Percentiles rank a stretch among this genome's conserved stretches.
These are phyloP conservation scores for Tetrapyrgos nigripes DNA, from an alignment of 1,284 basidiomycete genomes.

Conservation along the genomic window DNA sequence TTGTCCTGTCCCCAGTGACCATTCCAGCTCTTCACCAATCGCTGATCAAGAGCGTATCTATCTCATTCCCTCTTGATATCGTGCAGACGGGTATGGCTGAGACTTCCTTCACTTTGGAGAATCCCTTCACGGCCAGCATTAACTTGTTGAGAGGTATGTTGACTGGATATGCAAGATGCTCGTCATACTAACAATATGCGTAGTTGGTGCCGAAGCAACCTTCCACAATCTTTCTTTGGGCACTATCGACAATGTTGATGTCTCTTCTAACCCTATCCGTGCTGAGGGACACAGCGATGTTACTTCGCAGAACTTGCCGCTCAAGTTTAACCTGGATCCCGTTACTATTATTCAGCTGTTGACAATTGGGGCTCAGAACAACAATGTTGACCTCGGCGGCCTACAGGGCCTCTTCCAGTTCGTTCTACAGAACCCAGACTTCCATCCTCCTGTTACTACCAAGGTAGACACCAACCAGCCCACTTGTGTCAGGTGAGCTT, in stretches of 20 bases:
- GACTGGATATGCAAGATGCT: no score
- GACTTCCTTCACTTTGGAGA: conserved; percentile 62
- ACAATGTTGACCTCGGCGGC: conserved; percentile 69
- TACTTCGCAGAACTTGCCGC: conserved; percentile 64
- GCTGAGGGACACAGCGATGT: conserved; percentile 67
- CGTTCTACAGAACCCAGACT: conserved; percentile 57
- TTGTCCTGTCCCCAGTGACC: conserved; percentile 64
- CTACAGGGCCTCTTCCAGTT: conserved; percentile 65
- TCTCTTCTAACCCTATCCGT: conserved; percentile 61
- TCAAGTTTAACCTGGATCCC: conserved; percentile 73
- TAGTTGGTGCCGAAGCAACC: conserved; percentile 61
- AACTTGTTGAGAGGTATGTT: conserved; percentile 53
- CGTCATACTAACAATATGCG: no score
- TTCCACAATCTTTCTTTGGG: conserved; percentile 62
- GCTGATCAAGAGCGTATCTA: conserved; percentile 60
- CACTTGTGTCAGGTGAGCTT: conserved; percentile 58
- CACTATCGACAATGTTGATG: conserved; percentile 60
- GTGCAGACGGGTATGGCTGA: conserved; percentile 63
- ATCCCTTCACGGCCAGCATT: conserved; percentile 82
- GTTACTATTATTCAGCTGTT: conserved; percentile 68
- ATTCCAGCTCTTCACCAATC: conserved; percentile 75
- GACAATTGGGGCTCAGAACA: conserved; percentile 56
- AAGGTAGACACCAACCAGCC: conserved; percentile 56
- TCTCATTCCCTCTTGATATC: conserved; percentile 66
- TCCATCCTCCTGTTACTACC: conserved; percentile 51